phyloP scores from a whole-genome alignment of 768 basidiomycete genomes.

The Leccinum fibrillosum region DNA sequence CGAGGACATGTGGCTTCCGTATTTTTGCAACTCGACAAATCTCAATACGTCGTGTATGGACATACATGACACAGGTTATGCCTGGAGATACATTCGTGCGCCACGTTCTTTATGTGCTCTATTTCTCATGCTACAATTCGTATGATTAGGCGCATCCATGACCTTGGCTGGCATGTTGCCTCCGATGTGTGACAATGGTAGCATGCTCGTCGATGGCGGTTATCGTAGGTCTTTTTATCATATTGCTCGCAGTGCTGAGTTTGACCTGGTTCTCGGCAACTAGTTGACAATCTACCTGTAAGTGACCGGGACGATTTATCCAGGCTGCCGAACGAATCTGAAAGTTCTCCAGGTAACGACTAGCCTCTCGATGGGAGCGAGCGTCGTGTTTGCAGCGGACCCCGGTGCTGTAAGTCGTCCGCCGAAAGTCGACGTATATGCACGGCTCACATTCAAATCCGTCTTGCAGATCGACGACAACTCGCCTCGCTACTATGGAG shows the following conservation, averaged over 20 bases:
- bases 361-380: slow-evolving; percentile 91
- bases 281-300: slow-evolving; percentile 89
- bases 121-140: slow-evolving; percentile 2
- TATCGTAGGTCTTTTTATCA: slow-evolving; percentile 56
- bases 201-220: slow-evolving; percentile 86
- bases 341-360: slow-evolving; percentile 63
- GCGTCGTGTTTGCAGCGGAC: slow-evolving; percentile 87
- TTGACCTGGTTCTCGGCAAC: slow-evolving; percentile 3
- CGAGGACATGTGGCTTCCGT: slow-evolving; percentile 98
- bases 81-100: slow-evolving; percentile 90
- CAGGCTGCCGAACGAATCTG: slow-evolving; percentile 1
- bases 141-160: slow-evolving; percentile 83
- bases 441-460: neutral
- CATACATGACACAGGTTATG: slow-evolving; percentile 97
- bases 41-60: slow-evolving; percentile 97
- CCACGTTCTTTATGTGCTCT: neutral
- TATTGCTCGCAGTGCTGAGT: neutral
- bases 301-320: slow-evolving; percentile 15
- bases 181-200: slow-evolving; percentile 91
- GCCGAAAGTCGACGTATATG: neutral
- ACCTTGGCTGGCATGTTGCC: slow-evolving; percentile 93
- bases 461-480: slow-evolving; percentile 76
- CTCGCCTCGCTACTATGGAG: slow-evolving; percentile 90
- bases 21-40: slow-evolving; percentile 97
- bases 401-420: slow-evolving; percentile 74